Evolutionary conservation across 1,284 basidiomycete species (phyloP).

Genomic region (Ganoderma boninense): DNA sequence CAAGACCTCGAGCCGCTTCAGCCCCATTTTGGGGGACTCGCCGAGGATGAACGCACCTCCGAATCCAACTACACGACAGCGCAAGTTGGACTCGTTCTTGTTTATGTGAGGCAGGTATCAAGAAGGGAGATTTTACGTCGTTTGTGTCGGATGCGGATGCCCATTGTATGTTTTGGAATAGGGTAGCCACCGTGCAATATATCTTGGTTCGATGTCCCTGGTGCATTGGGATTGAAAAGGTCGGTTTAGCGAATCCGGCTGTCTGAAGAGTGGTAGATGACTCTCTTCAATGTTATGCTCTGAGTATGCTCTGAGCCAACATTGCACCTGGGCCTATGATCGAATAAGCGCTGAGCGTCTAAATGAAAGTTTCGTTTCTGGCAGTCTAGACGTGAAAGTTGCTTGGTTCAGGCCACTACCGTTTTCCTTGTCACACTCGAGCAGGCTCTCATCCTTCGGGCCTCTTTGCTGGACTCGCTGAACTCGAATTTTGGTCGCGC

Average conservation of each 20-base stretch:
- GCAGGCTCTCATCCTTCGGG: neutral
- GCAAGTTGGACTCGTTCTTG: conserved; percentile 26
- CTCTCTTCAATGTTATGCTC: too few relatives aligned
- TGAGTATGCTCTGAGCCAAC: too few relatives aligned
- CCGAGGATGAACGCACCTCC: neutral
- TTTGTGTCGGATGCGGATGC: neutral
- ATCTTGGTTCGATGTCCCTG: too few relatives aligned
- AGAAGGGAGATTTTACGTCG: neutral
- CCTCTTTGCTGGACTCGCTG: neutral
- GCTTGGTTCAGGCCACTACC: neutral
- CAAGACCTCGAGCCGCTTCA: conserved; percentile 11
- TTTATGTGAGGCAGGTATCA: conserved; percentile 16
- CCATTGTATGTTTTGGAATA: too few relatives aligned
- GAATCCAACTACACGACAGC: neutral
- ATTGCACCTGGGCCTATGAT: too few relatives aligned
- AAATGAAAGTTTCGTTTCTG: neutral
- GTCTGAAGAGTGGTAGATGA: too few relatives aligned
- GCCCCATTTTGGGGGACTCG: neutral
- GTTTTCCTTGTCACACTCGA: neutral
- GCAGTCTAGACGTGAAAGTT: neutral
- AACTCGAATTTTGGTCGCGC: too few relatives aligned
- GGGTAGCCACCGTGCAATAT: neutral
- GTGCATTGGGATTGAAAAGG: too few relatives aligned
- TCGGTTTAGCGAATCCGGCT: too few relatives aligned
- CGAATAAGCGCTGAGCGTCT: neutral